Evolutionary conservation across 2,329 filamentous ascomycete genomes (phyloP).

Genomic region (Colletotrichum spaethianum): DNA sequence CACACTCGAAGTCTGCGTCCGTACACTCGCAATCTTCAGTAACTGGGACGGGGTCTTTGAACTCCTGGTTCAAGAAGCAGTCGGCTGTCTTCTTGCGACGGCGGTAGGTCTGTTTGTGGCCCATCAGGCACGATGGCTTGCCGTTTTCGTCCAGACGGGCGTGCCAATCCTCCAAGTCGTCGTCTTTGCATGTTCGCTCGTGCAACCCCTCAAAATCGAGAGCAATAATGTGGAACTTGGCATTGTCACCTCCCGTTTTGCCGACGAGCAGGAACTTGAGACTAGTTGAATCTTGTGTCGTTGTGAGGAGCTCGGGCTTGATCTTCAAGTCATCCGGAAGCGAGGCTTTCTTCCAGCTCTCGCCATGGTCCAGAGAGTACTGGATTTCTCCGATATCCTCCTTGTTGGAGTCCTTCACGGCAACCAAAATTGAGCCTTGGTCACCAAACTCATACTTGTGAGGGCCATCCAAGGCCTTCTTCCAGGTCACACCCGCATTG

Average conservation of each 20-base stretch:
- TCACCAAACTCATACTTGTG: constrained; percentile 98
- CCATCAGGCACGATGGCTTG: constrained; percentile 92
- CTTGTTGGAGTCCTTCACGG: constrained; percentile 80
- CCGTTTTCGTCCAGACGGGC: constrained; percentile 86
- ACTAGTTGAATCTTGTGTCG: constrained; percentile 92
- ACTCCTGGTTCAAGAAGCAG: constrained; percentile 90
- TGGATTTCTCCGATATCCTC: constrained; percentile 70
- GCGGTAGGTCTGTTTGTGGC: constrained; percentile 89
- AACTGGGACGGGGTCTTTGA: constrained; percentile 81
- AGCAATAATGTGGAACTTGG: constrained; percentile 75
- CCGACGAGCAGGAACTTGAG: constrained; percentile 90
- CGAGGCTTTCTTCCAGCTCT: constrained; percentile 82
- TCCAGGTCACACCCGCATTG: constrained; percentile 91
- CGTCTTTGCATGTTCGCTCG: constrained; percentile 81
- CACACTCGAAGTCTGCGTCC: constrained; percentile 92
- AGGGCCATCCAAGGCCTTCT: constrained; percentile 79
- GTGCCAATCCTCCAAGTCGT: constrained; percentile 90
- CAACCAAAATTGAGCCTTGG: constrained; percentile 89
- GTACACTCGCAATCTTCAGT: constrained; percentile 86
- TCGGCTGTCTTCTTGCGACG: constrained; percentile 89
- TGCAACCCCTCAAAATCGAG: constrained; percentile 89
- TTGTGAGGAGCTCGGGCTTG: constrained; percentile 82
- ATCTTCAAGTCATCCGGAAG: constrained; percentile 78
- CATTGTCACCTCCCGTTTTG: constrained; percentile 63
- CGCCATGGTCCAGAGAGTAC: constrained; percentile 93